phyloP scores from a whole-genome alignment of 768 basidiomycete species.

The Solioccasus polychromus region DNA sequence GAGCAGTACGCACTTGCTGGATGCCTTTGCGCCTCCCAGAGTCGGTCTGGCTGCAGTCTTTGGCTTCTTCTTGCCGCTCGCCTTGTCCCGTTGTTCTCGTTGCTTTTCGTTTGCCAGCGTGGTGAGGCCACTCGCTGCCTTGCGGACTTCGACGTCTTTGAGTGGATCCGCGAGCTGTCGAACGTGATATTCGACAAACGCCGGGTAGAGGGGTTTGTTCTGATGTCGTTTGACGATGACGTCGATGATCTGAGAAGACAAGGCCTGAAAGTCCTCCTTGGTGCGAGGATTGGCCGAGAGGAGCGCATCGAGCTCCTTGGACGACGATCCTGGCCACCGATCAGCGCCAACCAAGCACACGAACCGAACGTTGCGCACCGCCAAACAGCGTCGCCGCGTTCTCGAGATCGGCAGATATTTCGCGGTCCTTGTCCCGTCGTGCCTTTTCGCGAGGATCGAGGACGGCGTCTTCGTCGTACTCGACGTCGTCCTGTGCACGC shows the following conservation, averaged over 20 bases:
- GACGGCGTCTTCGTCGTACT: constrained; percentile 72
- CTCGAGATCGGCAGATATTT: constrained; percentile 83
- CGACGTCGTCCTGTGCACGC: constrained; percentile 37
- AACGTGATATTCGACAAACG: constrained; percentile 83
- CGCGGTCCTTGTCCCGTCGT: constrained; percentile 70
- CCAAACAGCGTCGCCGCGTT: constrained; percentile 84
- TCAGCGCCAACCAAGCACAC: not conserved
- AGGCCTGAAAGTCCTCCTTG: constrained; percentile 79
- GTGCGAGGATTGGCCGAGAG: constrained; percentile 80
- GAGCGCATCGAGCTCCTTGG: constrained; percentile 64
- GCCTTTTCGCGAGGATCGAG: constrained; percentile 80
- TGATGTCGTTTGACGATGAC: constrained; percentile 76
- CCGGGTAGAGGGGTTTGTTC: constrained; percentile 75
- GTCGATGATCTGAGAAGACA: constrained; percentile 75
- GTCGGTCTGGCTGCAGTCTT: constrained; percentile 69
- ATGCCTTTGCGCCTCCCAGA: constrained; percentile 68
- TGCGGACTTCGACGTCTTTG: constrained; percentile 88
- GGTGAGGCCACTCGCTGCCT: constrained; percentile 79
- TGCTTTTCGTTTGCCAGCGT: constrained; percentile 95
- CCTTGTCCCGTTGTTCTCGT: constrained; percentile 81
- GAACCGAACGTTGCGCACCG: constrained; percentile 36
- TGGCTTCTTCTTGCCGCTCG: constrained; percentile 87
- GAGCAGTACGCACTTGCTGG: constrained; percentile 49
- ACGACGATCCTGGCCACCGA: constrained; percentile 53
- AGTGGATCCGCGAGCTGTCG: constrained; percentile 73